Conservation (phyloP, 2,329 filamentous ascomycete species). For the Chalaropsis thielavioides region DNA sequence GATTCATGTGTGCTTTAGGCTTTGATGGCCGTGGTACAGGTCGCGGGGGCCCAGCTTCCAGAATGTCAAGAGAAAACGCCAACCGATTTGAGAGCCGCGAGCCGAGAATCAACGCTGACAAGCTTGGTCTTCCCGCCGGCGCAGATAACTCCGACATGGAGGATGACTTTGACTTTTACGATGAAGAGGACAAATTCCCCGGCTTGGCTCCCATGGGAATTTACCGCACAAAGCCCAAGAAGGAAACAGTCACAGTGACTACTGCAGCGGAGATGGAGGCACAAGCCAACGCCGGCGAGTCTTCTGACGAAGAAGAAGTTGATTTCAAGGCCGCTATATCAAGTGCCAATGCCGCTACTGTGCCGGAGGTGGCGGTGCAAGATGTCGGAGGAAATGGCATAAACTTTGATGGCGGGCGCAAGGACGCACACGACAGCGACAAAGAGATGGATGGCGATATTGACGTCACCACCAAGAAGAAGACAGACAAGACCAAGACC, state of each 20-base stretch:
- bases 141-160: constrained; percentile 31
- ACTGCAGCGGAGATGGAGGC: constrained; percentile 16
- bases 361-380: constrained; percentile 40
- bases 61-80: constrained; percentile 22
- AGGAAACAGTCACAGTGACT: constrained; percentile 12
- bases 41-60: constrained; percentile 22
- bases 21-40: constrained; percentile 13
- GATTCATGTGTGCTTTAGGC: not conserved
- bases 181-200: constrained; percentile 24
- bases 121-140: constrained; percentile 31
- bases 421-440: constrained; percentile 21
- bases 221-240: constrained; percentile 23
- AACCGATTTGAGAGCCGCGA: constrained; percentile 27
- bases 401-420: constrained; percentile 28
- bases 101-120: constrained; percentile 41
- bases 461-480: constrained; percentile 22
- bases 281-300: constrained; percentile 10
- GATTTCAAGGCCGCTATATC: constrained; percentile 18
- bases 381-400: constrained; percentile 35
- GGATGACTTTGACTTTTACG: constrained; percentile 33
- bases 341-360: constrained; percentile 1
- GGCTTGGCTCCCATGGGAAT: constrained; percentile 41
- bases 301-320: constrained; percentile 15
- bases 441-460: constrained; percentile 21
- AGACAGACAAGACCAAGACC: constrained; percentile 19